Base-by-base conservation (phyloP, 306 rosid genomes). In the Glycine tomentella region DNA sequence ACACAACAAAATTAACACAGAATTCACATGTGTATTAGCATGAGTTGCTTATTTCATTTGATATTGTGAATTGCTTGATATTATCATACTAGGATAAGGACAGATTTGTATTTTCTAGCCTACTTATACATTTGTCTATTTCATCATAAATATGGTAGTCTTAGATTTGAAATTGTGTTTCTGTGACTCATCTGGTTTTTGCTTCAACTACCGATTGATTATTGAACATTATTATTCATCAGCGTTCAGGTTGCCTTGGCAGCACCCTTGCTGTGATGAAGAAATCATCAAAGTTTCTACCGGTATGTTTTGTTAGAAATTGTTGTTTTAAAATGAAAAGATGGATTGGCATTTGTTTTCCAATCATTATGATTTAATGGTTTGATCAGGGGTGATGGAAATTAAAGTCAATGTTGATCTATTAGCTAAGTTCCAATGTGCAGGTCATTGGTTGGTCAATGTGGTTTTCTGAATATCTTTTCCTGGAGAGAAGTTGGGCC, bases 391-490 rank as follows among this genome's bases (percentile, higher is more conserved):
- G 59, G 46, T 66, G 16, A 48, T 12, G 66, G 36, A 50, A 50
- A 38, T 49, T 81, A 17, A 50, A 72, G 15, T 71, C 72, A 51
- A 14, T 76, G 69, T 42, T 40, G 53, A 80, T 74, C 16, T 77
- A 77, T 50, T 64, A 69, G 56, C 56, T 58, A 66, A 34, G 44
- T 59, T 75, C 51, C 36, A 57, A 40, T 56, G 36, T 81, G 80
- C 90, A 95, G 98, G 98, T 95, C 52, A 85, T 95, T 86, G 98
- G 98, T 70, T 95, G 98, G 98, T 95, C 98, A 69, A 95, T 95
- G 98, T 92, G 97, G 97, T 95, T 95, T 84, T 90, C 97, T 69
- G 98, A 92, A 78, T 95, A 95, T 81, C 95, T 95, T 77, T 95
- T 92, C 75, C 75, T 95, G 84, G 98, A 92, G 88, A 91, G 98